These are phyloP conservation scores for Sicyos edulis DNA, from an alignment of 306 rosid species.

Conservation along the genomic window DNA sequence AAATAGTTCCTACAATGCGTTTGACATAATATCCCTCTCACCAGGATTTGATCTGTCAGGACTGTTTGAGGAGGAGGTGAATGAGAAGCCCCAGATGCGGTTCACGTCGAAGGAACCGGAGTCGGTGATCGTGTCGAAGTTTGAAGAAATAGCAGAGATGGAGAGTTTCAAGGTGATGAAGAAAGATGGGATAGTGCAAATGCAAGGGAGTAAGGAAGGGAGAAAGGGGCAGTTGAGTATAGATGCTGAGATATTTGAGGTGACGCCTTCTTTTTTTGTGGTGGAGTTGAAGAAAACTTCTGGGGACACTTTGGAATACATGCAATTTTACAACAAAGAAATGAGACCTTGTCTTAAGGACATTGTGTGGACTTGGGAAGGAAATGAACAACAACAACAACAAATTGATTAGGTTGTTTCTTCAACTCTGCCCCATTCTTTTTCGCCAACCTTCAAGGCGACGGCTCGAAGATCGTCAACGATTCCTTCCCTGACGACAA, in stretches of 20 bases:
- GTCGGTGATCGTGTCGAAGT: constrained; percentile 42
- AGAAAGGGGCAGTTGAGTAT: constrained; percentile 45
- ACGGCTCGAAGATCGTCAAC: too few relatives aligned
- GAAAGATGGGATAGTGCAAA: constrained; percentile 41
- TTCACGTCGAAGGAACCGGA: constrained; percentile 44
- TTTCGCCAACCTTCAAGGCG: too few relatives aligned
- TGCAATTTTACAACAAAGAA: constrained; percentile 34
- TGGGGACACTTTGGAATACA: constrained; percentile 61
- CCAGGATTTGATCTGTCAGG: constrained; percentile 63
- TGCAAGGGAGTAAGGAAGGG: constrained; percentile 47
- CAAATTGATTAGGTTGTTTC: neutral
- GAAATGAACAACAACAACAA: constrained; percentile 32
- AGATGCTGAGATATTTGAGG: constrained; percentile 68
- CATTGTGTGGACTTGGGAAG: constrained; percentile 57
- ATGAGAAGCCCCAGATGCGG: constrained; percentile 19
- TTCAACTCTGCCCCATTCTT: too few relatives aligned
- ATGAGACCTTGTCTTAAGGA: constrained; percentile 51
- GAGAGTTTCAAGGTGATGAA: constrained; percentile 44
- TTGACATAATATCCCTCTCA: constrained; percentile 66
- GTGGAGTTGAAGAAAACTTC: constrained; percentile 61
- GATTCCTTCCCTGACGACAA: too few relatives aligned
- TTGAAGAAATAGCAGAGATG: constrained; percentile 47
- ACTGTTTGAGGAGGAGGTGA: constrained; percentile 42
- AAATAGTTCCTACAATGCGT: constrained; percentile 44
- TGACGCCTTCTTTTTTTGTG: constrained; percentile 43